Evolutionary conservation across 208 protist species (phyloP).

Genomic region (Trypanosoma avium): DNA sequence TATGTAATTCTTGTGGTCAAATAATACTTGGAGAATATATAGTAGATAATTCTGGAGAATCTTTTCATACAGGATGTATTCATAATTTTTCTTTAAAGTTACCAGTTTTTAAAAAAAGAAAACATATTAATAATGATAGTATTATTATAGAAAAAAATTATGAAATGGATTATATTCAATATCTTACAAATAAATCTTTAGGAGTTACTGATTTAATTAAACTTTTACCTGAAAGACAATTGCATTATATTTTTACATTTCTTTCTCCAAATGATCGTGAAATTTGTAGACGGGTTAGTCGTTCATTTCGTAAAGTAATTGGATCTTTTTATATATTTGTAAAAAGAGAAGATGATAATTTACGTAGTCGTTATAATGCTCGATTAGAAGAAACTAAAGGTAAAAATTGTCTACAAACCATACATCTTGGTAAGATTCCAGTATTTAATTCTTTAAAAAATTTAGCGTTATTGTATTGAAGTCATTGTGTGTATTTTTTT

Average conservation of each 20-base stretch:
- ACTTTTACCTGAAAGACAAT: constrained; percentile 10
- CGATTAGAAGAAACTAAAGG: constrained; percentile 7
- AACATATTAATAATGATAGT: too few relatives aligned
- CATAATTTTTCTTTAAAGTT: too few relatives aligned
- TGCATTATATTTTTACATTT: constrained; percentile 22
- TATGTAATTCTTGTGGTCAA: constrained; percentile 21
- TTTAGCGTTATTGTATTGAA: background rate
- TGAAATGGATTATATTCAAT: constrained; percentile 23
- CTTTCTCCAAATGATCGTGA: constrained; percentile 8
- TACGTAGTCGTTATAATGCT: constrained; percentile 14
- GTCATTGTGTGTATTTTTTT: background rate
- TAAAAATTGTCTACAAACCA: constrained; percentile 5
- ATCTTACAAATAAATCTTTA: constrained; percentile 9
- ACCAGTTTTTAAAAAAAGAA: too few relatives aligned
- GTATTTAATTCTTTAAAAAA: background rate
- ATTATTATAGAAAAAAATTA: background rate
- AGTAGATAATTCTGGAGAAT: constrained; percentile 13
- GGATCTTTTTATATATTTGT: constrained; percentile 22
- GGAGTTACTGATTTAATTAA: constrained; percentile 16
- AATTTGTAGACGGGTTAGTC: constrained; percentile 16
- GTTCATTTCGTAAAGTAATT: constrained; percentile 18
- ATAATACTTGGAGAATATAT: constrained; percentile 14
- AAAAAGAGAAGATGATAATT: constrained; percentile 20
- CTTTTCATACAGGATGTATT: constrained; percentile 20
- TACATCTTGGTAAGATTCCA: constrained; percentile 2